phyloP scores from a whole-genome alignment of 2,329 filamentous ascomycete genomes.

The Talaromyces islandicus region DNA sequence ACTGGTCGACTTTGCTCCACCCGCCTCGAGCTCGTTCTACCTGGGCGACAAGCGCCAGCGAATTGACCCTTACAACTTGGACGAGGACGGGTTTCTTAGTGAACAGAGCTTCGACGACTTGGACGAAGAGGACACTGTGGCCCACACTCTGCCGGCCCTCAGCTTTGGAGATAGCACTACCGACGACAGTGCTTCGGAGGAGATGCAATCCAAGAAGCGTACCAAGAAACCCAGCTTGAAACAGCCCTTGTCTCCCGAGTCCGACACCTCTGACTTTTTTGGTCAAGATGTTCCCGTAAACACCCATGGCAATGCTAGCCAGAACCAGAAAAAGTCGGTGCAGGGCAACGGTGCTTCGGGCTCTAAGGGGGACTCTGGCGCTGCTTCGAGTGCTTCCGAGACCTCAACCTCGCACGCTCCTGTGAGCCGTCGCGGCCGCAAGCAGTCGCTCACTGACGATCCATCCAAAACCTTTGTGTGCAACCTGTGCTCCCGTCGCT shows the following conservation, averaged over 20 bases:
- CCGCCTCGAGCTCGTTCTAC: slow-evolving; percentile 52
- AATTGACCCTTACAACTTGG: slow-evolving; percentile 63
- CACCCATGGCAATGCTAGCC: slow-evolving; percentile 23
- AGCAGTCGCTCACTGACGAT: slow-evolving; percentile 96
- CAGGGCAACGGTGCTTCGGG: slow-evolving; percentile 37
- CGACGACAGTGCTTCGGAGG: slow-evolving; percentile 32
- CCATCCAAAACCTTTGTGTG: slow-evolving; percentile 98
- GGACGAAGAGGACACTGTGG: slow-evolving; percentile 60
- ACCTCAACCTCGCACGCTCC: slow-evolving; percentile 8
- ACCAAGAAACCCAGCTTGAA: slow-evolving; percentile 33
- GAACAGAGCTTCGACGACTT: slow-evolving; percentile 71
- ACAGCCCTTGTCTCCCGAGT: slow-evolving; percentile 22
- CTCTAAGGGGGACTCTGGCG: slow-evolving; percentile 42
- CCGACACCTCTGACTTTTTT: slow-evolving; percentile 20
- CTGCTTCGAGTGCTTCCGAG: slow-evolving; percentile 28
- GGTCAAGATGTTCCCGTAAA: slow-evolving; percentile 25
- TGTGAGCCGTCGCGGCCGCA: slow-evolving; percentile 81
- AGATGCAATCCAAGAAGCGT: slow-evolving; percentile 47
- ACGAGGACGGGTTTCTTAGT: slow-evolving; percentile 71
- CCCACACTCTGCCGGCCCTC: slow-evolving; percentile 58
- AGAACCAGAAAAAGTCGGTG: slow-evolving; percentile 35
- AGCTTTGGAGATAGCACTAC: slow-evolving; percentile 39
- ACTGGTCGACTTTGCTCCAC: slow-evolving; percentile 62
- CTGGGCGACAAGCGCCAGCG: slow-evolving; percentile 65
- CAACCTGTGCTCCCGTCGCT: slow-evolving; percentile 90